Conservation (phyloP, 2,329 filamentous ascomycete species). For the Chlorencoelia australis region DNA sequence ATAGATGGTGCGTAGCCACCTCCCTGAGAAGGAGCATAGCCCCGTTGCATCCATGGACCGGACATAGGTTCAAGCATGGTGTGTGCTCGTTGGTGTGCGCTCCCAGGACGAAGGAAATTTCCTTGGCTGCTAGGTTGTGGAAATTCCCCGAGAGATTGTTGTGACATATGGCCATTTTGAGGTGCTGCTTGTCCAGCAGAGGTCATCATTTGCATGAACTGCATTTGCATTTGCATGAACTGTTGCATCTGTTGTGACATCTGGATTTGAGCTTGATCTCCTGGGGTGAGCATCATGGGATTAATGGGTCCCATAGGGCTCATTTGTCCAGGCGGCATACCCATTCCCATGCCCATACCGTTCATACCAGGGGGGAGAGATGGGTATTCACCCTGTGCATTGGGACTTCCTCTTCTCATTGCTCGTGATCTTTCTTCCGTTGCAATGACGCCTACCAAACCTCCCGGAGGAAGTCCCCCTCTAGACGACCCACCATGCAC, state of each 20-base stretch:
- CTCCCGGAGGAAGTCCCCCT: constrained; percentile 51
- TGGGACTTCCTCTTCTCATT: constrained; percentile 68
- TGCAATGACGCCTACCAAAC: constrained; percentile 80
- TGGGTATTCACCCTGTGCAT: constrained; percentile 42
- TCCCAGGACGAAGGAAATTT: constrained; percentile 14
- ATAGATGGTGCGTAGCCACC: constrained; percentile 77
- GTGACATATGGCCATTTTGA: constrained; percentile 17
- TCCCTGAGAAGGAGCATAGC: constrained; percentile 40
- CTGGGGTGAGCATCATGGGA: constrained; percentile 35
- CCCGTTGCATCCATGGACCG: constrained; percentile 44
- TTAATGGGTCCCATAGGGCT: constrained; percentile 23
- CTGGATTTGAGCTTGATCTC: constrained; percentile 66
- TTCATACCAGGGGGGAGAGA: constrained; percentile 25
- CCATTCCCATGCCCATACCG: constrained; percentile 20
- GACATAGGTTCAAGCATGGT: constrained; percentile 70
- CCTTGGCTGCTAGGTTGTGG: constrained; percentile 16
- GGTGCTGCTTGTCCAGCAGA: constrained; percentile 11
- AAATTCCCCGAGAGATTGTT: constrained; percentile 15
- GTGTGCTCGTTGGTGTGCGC: constrained; percentile 50
- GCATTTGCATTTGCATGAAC: constrained; percentile 92
- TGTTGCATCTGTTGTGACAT: constrained; percentile 77
- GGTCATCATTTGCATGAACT: constrained; percentile 80
- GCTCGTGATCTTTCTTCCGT: constrained; percentile 72
- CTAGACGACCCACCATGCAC: constrained; percentile 27
- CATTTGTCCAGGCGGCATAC: constrained; percentile 21